These are phyloP conservation scores for Platanthera zijinensis DNA, from an alignment of 106 monocot genomes.

Conservation along the genomic window DNA sequence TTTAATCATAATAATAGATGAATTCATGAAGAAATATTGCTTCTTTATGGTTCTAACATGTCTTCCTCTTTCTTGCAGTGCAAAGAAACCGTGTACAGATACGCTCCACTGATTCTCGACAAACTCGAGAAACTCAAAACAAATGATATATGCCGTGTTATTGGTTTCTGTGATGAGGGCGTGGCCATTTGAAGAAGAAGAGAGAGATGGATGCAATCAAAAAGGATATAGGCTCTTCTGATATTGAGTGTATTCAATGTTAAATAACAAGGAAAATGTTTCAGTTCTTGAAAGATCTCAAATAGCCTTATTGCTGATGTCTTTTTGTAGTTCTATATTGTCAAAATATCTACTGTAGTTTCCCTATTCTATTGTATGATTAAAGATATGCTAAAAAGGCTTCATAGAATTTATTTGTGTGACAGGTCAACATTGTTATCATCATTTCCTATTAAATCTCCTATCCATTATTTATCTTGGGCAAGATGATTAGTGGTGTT, in stretches of 20 bases:
- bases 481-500: too few species aligned
- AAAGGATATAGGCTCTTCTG: neutral
- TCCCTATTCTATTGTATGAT: neutral
- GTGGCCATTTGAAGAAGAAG: constrained; percentile 1
- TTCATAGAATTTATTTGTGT: neutral
- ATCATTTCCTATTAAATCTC: too few species aligned
- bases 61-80: neutral
- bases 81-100: constrained; percentile 4
- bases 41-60: neutral
- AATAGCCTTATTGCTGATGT: neutral
- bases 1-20: too few species aligned
- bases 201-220: neutral
- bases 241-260: neutral
- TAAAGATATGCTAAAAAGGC: neutral
- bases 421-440: too few species aligned
- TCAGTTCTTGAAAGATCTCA: neutral
- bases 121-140: constrained; percentile 5
- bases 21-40: too few species aligned
- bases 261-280: constrained; percentile 2
- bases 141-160: constrained; percentile 2
- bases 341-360: neutral
- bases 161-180: constrained; percentile 1
- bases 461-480: too few species aligned
- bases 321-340: neutral
- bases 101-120: neutral